Conservation (phyloP, 495 filamentous ascomycete species). For the Xylaria flabelliformis region DNA sequence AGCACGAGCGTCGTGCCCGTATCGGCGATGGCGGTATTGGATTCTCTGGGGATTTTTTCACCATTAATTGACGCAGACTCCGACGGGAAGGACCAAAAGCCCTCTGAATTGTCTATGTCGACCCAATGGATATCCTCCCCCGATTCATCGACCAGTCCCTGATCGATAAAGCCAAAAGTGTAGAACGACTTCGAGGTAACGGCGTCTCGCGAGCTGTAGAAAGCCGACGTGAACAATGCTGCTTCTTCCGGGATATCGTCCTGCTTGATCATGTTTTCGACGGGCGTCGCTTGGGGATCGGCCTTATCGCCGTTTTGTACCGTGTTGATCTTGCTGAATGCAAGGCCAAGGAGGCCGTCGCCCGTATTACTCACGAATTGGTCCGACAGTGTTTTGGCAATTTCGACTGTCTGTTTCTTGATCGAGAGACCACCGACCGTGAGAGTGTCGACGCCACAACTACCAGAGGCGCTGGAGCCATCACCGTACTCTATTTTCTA, state of each 20-base stretch:
- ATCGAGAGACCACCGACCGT: constrained; percentile 71
- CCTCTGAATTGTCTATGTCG: constrained; percentile 69
- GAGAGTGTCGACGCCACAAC: constrained; percentile 73
- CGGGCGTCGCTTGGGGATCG: constrained; percentile 67
- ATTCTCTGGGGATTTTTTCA: constrained; percentile 58
- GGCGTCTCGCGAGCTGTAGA: constrained; percentile 68
- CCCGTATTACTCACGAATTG: constrained; percentile 64
- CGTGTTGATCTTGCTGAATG: constrained; percentile 73
- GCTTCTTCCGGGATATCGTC: constrained; percentile 65
- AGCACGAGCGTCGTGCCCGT: constrained; percentile 79
- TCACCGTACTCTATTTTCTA: constrained; percentile 82
- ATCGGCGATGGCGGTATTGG: constrained; percentile 81
- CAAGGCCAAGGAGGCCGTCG: constrained; percentile 80
- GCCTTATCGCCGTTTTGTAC: constrained; percentile 56
- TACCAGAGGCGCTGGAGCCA: constrained; percentile 71
- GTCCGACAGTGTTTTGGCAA: constrained; percentile 68
- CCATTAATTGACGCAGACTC: constrained; percentile 66
- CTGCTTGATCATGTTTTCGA: constrained; percentile 78
- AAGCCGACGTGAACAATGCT: constrained; percentile 76
- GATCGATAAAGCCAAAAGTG: constrained; percentile 80
- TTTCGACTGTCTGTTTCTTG: constrained; percentile 71
- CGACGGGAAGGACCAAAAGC: constrained; percentile 76
- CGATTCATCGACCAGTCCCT: constrained; percentile 63
- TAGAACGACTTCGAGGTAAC: constrained; percentile 71
- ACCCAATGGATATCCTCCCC: constrained; percentile 67